Conservation (phyloP, 148 eudicot genomes). For the Camellia sinensis region DNA sequence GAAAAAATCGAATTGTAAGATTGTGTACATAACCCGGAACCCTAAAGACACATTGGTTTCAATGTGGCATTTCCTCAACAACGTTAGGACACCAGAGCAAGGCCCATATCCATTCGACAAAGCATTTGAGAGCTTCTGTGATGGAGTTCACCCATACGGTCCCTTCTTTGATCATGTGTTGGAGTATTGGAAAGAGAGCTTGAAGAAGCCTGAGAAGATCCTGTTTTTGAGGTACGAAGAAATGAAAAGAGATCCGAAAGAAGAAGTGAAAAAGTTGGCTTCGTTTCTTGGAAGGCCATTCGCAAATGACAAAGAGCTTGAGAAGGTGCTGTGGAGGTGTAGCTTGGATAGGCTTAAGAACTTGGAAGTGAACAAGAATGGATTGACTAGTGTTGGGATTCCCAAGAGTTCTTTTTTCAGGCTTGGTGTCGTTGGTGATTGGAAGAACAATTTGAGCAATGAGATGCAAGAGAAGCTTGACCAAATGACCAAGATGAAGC, state of each 20-base stretch:
- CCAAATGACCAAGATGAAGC: background rate
- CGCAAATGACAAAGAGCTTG: constrained; percentile 1
- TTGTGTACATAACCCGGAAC: constrained; percentile 14
- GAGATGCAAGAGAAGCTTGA: background rate
- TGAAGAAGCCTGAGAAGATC: constrained; percentile 21
- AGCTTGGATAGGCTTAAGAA: constrained; percentile 17
- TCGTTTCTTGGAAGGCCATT: constrained; percentile 25
- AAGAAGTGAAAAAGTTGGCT: constrained; percentile 17
- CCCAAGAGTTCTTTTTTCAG: background rate
- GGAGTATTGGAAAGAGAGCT: constrained; percentile 23
- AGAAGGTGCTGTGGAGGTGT: background rate
- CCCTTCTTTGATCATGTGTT: constrained; percentile 2
- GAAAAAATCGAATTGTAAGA: constrained; percentile 15
- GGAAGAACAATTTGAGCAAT: background rate
- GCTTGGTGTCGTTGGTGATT: constrained; percentile 1
- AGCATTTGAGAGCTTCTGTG: constrained; percentile 18
- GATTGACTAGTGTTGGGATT: background rate
- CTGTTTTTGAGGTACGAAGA: constrained; percentile 29
- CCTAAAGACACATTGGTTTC: constrained; percentile 16
- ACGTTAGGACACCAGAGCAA: constrained; percentile 4
- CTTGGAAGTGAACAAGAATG: constrained; percentile 26
- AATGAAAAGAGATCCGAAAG: constrained; percentile 19
- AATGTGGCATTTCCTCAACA: constrained; percentile 18
- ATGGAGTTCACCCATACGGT: constrained; percentile 16
- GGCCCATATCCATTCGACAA: constrained; percentile 2